These are phyloP conservation scores for Cryptococcus sp. DNA, from an alignment of 1,284 basidiomycete species.

Conservation along the genomic window DNA sequence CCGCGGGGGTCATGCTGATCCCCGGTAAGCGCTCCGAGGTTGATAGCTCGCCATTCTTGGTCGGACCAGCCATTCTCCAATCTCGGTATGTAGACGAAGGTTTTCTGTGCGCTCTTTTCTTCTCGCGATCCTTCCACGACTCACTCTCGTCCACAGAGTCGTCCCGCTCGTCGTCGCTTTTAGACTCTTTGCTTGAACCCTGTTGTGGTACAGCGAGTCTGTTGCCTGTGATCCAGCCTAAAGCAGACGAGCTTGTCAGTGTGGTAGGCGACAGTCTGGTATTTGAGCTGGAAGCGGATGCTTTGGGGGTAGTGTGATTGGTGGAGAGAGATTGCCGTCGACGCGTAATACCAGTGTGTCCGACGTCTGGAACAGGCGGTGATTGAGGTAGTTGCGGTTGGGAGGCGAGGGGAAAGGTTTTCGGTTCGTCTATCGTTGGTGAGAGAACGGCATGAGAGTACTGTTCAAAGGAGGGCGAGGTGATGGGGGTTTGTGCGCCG, in stretches of 20 bases:
- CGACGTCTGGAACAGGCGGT: conserved; percentile 10
- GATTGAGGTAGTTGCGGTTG: too few species aligned
- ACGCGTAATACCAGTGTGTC: conserved; percentile 8
- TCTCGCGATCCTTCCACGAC: not conserved
- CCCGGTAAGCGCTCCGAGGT: not conserved
- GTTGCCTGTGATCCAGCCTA: conserved; percentile 16
- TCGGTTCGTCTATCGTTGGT: too few species aligned
- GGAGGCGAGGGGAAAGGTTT: too few species aligned
- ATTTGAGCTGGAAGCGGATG: not conserved
- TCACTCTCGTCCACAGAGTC: conserved; percentile 3
- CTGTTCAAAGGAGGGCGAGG: too few species aligned
- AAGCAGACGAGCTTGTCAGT: conserved; percentile 3
- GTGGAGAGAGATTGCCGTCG: conserved; percentile 10
- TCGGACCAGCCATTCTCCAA: conserved; percentile 13
- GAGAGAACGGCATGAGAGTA: too few species aligned
- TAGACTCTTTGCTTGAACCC: conserved; percentile 3
- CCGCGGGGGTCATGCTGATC: conserved; percentile 19
- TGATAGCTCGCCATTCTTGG: conserved; percentile 15
- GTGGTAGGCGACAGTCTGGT: conserved; percentile 1
- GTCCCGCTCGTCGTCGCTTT: conserved; percentile 20
- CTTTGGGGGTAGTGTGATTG: not conserved
- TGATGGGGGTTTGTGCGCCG: too few species aligned
- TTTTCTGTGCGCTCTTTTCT: not conserved
- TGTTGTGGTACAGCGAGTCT: conserved; percentile 9
- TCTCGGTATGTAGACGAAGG: conserved; percentile 5